Conservation (phyloP, 2,329 filamentous ascomycete genomes). For the Calonectria fujianensis region DNA sequence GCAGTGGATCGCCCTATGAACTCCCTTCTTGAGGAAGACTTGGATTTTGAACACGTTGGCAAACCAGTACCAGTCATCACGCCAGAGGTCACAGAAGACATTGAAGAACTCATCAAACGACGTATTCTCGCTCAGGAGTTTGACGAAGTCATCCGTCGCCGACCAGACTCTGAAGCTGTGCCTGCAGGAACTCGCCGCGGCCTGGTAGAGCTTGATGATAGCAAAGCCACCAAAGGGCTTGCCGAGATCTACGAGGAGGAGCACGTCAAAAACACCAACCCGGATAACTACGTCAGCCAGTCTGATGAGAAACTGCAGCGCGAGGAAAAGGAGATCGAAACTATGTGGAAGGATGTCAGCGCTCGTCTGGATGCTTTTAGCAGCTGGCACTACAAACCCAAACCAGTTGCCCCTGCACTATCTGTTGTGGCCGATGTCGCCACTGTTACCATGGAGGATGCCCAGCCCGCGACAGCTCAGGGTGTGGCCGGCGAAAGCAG, state of each 20-base stretch:
- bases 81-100: slow-evolving; percentile 90
- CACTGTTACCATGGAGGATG: slow-evolving; percentile 96
- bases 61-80: slow-evolving; percentile 97
- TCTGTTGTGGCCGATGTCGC: slow-evolving; percentile 93
- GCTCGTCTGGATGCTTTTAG: slow-evolving; percentile 90
- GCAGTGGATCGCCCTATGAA: slow-evolving; percentile 90
- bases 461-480: slow-evolving; percentile 87
- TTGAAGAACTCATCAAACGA: slow-evolving; percentile 95
- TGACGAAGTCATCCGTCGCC: slow-evolving; percentile 89
- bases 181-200: slow-evolving; percentile 79
- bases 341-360: slow-evolving; percentile 87
- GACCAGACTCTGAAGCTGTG: slow-evolving; percentile 82
- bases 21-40: slow-evolving; percentile 93
- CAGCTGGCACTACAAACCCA: slow-evolving; percentile 97
- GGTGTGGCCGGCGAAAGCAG: slow-evolving; percentile 81
- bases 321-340: slow-evolving; percentile 88
- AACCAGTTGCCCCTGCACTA: slow-evolving; percentile 85
- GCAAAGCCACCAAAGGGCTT: slow-evolving; percentile 89
- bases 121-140: slow-evolving; percentile 93
- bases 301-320: slow-evolving; percentile 88
- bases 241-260: slow-evolving; percentile 97
- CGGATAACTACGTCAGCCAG: slow-evolving; percentile 85
- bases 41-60: slow-evolving; percentile 96
- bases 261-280: slow-evolving; percentile 85
- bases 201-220: slow-evolving; percentile 88